Percentiles rank a stretch among this genome's conserved stretches.
Conservation (phyloP, 768 basidiomycete genomes). For the Xerocomus potaroensis region DNA sequence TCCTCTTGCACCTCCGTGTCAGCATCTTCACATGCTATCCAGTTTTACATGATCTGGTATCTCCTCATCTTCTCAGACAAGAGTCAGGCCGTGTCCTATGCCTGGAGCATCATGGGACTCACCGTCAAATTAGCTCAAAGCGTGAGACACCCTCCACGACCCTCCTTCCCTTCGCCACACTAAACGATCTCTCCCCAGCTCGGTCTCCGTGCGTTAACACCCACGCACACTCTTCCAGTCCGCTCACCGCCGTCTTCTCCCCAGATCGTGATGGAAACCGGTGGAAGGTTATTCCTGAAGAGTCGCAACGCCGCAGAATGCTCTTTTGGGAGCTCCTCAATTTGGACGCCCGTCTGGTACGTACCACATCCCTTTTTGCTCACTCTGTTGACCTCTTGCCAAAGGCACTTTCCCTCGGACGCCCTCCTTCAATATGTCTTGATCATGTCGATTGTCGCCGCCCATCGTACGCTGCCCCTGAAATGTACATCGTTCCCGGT, state of each 20-base stretch:
- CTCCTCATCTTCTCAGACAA: conserved; percentile 71
- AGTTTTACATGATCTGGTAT: conserved; percentile 76
- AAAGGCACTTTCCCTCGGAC: conserved; percentile 66
- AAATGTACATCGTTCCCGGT: conserved; percentile 28
- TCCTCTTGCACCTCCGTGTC: neutral
- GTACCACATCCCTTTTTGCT: conserved; percentile 25
- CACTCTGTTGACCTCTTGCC: conserved; percentile 6
- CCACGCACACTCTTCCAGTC: conserved; percentile 4
- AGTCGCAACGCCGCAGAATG: conserved; percentile 62
- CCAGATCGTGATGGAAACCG: conserved; percentile 66
- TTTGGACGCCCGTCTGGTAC: conserved; percentile 63
- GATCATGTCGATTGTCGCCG: conserved; percentile 60
- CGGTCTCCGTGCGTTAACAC: conserved; percentile 55
- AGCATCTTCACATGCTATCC: conserved; percentile 34
- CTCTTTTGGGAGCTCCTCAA: conserved; percentile 75
- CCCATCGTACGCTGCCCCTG: conserved; percentile 31
- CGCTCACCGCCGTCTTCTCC: conserved; percentile 23
- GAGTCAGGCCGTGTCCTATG: conserved; percentile 66
- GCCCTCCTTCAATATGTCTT: conserved; percentile 64
- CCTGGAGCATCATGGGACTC: conserved; percentile 75
- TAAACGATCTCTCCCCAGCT: conserved; percentile 37
- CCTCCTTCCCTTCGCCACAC: neutral
- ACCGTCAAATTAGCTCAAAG: conserved; percentile 70
- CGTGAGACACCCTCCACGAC: no score
- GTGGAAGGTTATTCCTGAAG: conserved; percentile 65